These are phyloP conservation scores for Acrodontium crateriforme DNA, from an alignment of 2,329 filamentous ascomycete genomes.

Conservation along the genomic window DNA sequence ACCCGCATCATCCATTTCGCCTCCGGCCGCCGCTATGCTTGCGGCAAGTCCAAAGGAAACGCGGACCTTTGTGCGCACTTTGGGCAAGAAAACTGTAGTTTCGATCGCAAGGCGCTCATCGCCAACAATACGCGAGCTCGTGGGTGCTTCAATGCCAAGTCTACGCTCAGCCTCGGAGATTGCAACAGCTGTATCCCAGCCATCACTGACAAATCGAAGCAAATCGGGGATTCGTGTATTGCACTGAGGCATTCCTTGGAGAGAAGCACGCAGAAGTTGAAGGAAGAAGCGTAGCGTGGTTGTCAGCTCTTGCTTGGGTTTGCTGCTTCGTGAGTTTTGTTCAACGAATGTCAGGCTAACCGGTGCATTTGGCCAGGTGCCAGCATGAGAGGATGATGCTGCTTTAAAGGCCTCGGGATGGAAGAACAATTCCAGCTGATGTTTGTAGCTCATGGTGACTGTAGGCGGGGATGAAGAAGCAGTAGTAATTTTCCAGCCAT, in stretches of 20 bases:
- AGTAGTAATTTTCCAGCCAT: slow-evolving; percentile 58
- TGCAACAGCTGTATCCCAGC: slow-evolving; percentile 51
- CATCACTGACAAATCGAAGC: slow-evolving; percentile 43
- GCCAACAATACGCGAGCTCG: slow-evolving; percentile 46
- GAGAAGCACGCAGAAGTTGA: slow-evolving; percentile 53
- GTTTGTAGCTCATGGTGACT: slow-evolving; percentile 60
- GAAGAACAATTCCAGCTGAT: slow-evolving; percentile 60
- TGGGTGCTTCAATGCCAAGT: slow-evolving; percentile 51
- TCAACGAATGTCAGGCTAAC: slow-evolving; percentile 62
- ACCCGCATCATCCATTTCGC: slow-evolving; percentile 37
- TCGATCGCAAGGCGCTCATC: slow-evolving; percentile 52
- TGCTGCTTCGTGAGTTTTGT: too few relatives aligned
- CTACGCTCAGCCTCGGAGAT: slow-evolving; percentile 48
- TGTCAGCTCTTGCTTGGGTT: slow-evolving; percentile 40
- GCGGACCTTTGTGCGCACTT: slow-evolving; percentile 55
- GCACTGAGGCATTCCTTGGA: slow-evolving; percentile 47
- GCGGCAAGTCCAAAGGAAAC: slow-evolving; percentile 43
- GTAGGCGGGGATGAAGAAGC: slow-evolving; percentile 44
- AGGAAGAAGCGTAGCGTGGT: slow-evolving; percentile 63
- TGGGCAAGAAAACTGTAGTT: slow-evolving; percentile 47
- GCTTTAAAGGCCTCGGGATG: slow-evolving; percentile 46
- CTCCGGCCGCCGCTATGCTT: slow-evolving; percentile 24
- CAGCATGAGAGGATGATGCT: not conserved
- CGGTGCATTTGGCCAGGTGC: slow-evolving; percentile 29
- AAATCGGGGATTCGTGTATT: slow-evolving; percentile 44